These are phyloP conservation scores for Yamadazyma spencermartinsiae DNA, from an alignment of 1,139 yeast genomes.

Conservation along the genomic window DNA sequence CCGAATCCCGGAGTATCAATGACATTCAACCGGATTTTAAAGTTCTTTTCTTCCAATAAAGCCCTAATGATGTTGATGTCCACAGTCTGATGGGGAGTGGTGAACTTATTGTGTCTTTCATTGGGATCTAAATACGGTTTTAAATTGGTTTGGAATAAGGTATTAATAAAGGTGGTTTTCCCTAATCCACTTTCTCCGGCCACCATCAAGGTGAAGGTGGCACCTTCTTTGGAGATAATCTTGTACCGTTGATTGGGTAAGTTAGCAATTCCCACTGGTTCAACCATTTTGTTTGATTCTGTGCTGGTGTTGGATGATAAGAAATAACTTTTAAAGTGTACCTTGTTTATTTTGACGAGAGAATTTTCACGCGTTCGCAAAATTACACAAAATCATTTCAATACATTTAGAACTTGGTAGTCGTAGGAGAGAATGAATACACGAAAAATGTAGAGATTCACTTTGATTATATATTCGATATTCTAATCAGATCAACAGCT, in stretches of 20 bases:
- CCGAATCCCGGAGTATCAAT: constrained; percentile 99
- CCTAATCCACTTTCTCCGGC: constrained; percentile 97
- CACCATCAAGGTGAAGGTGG: constrained; percentile 88
- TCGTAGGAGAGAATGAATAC: too few relatives aligned
- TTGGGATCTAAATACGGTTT: constrained; percentile 65
- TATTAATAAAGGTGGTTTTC: constrained; percentile 90
- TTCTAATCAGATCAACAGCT: constrained; percentile 14
- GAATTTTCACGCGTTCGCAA: background rate
- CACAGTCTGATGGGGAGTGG: constrained; percentile 72
- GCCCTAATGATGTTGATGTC: constrained; percentile 91
- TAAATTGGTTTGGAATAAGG: constrained; percentile 76
- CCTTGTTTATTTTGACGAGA: constrained; percentile 3
- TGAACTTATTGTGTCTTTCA: constrained; percentile 68
- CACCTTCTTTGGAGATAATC: constrained; percentile 85
- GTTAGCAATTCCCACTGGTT: constrained; percentile 80
- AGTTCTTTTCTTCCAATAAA: constrained; percentile 88
- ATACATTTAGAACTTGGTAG: too few relatives aligned
- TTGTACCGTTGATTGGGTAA: constrained; percentile 95
- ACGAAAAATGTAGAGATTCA: constrained; percentile 3
- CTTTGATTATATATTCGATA: constrained; percentile 12
- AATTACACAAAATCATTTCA: constrained; percentile 3
- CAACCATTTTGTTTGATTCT: too few relatives aligned
- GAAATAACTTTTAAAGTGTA: background rate
- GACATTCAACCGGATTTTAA: constrained; percentile 79
- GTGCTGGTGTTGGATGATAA: too few relatives aligned